Base-by-base conservation (phyloP, 768 basidiomycete species). In the Hirschioporus abietinus region DNA sequence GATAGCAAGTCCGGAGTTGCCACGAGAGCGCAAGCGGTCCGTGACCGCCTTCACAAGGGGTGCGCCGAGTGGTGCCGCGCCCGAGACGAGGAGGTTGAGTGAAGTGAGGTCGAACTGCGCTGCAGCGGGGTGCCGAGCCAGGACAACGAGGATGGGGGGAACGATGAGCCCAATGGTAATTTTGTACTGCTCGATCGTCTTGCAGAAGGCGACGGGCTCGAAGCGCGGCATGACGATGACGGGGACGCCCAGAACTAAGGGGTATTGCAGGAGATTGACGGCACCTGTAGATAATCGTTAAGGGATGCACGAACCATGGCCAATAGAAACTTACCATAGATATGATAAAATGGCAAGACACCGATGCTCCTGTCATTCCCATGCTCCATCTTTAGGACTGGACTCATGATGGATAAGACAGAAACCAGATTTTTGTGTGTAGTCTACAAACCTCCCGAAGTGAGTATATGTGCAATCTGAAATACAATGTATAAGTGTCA, bases 71-170 rank as follows among this genome's bases (percentile, higher is more conserved):
- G 95, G 94, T 0, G 95, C 95, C 0, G 93, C 95, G 1, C 92
- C 94, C 4, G 86, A 91, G 68, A 86, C 81, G 35, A 95, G 70
- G 2, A 82, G 71, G 24, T 79, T 72, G 17, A 95, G 72, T 1
- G 86, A 83, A 0, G 83, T 83, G 60, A 95, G 70, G 72, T 95
- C 83, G 74, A 90, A 89, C 71, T 88, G 77, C 66, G 84, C 83
- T 6, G 92, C 82, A 12, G 83, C 90, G 12, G 87, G 84, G 70
- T 91, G 88, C 67, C 89, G 85, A 1, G 87, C 78, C 58, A 97
- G 80, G 0, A 86, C 82, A 17, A 96, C 87, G 15, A 95, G 77
- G n/a, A 97, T 87, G 0, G 95, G 94, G 0, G 95, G 95, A 0
- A 93, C 93, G 62, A 93, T 78, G 0, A 90, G 76, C 0, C 84